Percentiles rank a stretch among this genome's conserved stretches.
phyloP scores from a whole-genome alignment of 2,329 filamentous ascomycete species.

The Colletotrichum kahawae region DNA sequence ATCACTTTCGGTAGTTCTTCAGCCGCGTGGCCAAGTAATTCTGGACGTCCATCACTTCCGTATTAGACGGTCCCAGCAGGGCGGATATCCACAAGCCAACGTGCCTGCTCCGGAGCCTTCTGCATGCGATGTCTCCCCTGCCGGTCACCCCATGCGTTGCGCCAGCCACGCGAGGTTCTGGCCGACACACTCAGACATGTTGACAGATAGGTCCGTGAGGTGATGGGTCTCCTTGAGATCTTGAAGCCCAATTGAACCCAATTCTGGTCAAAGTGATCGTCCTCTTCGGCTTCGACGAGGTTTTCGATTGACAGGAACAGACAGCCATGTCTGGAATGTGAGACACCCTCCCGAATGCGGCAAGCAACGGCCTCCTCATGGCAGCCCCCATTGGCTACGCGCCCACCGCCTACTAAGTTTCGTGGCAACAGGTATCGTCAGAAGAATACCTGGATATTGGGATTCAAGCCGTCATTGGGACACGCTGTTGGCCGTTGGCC shows the following conservation, averaged over 20 bases:
- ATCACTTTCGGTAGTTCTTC: background rate
- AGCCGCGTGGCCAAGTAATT: background rate
- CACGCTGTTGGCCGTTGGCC: background rate
- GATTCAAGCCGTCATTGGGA: background rate
- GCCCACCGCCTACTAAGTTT: background rate
- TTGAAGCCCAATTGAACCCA: background rate
- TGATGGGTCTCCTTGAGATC: background rate
- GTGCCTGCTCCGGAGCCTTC: background rate
- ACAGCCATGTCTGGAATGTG: background rate
- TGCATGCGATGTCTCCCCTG: slow-evolving; percentile 2
- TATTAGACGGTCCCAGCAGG: background rate
- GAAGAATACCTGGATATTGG: background rate
- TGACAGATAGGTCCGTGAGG: background rate
- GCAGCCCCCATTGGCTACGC: background rate
- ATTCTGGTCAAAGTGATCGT: background rate
- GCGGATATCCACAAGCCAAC: background rate
- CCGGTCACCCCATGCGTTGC: background rate
- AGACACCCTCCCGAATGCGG: slow-evolving; percentile 4
- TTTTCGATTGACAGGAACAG: background rate
- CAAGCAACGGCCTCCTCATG: slow-evolving; percentile 6
- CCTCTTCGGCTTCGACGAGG: background rate
- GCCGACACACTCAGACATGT: background rate
- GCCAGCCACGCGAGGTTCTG: slow-evolving; percentile 9
- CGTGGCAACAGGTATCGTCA: background rate
- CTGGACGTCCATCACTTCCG: background rate